Conservation (phyloP, 805 yeast species). For the Spathaspora arborariae region DNA sequence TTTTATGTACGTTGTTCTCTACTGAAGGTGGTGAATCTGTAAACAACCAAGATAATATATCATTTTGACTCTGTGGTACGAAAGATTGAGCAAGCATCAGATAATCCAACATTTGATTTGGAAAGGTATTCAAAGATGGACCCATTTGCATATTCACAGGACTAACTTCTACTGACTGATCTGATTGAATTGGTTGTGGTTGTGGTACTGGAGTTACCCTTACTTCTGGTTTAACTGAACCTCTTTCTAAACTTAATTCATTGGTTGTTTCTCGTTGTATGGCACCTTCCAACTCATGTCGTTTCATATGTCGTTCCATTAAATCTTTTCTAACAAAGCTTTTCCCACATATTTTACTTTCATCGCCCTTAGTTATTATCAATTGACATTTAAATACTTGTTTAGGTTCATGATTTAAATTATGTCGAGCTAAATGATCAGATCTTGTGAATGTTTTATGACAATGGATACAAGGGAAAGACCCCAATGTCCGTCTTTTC, state of each 20-base stretch:
- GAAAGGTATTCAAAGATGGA: neutral
- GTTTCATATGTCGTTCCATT: constrained; percentile 34
- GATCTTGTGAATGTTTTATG: constrained; percentile 54
- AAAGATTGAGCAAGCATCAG: neutral
- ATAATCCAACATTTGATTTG: neutral
- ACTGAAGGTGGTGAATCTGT: constrained; percentile 16
- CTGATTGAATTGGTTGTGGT: constrained; percentile 1
- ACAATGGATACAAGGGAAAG: constrained; percentile 42
- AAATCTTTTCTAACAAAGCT: constrained; percentile 64
- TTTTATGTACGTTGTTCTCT: too few species aligned
- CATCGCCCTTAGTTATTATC: constrained; percentile 32
- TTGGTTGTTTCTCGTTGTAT: neutral
- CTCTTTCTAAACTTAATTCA: neutral
- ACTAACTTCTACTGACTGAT: neutral
- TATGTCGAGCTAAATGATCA: constrained; percentile 63
- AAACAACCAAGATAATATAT: constrained; percentile 39
- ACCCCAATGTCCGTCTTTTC: constrained; percentile 27
- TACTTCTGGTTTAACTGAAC: neutral
- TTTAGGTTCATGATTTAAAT: constrained; percentile 53
- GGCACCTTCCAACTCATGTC: constrained; percentile 17
- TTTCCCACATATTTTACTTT: constrained; percentile 47
- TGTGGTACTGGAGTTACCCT: neutral
- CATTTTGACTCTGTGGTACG: constrained; percentile 30
- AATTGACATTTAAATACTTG: constrained; percentile 57
- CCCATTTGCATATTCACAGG: neutral